Base-by-base conservation (phyloP, 148 eudicot species). In the Amaranthus palmeri region DNA sequence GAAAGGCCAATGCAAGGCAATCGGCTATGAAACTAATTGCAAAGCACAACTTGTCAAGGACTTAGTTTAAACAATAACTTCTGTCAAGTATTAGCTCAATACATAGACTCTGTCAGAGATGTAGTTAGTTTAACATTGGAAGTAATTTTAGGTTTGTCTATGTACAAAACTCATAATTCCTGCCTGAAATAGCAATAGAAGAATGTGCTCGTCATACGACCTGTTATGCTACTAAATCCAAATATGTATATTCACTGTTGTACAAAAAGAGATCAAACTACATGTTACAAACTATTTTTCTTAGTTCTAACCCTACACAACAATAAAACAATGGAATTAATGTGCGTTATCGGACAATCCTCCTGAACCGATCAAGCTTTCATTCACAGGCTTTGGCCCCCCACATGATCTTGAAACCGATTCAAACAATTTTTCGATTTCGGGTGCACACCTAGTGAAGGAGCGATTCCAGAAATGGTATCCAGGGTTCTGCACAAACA, bases 321-420 rank as follows among this genome's bases (percentile, higher is more conserved):
- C 42, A 36, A 68, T 54, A 42, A 53, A 25, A 43, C 42, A 50
- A 8, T 52, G 12, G 14, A n/a, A 46, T 69, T 50, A 70, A 59
- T 70, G 74, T n/a, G 72, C 75, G 49, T 70, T 74, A 61, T 92
- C 95, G 2, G 99, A 71, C 76, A 92, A 78, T 10, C 85, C 96
- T 66, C 89, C 96, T 0, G 96, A 74, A 17, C 83, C 77, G 55
- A 86, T 86, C 73, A 88, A 80, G 56, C 85, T 71, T 48, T 92
- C 97, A 51, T 88, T 89, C 18, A 86, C 93, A 56, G 97, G 86
- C 76, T 90, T 96, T 47, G 92, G 93, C 13, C 97, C 97, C 36
- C 96, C 97, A 65, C 96, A 92, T 2, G 96, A 89, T 72, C 97
- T 87, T 6, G 97, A 90, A 59, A 96, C 97, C 0, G 97, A 92